Evolutionary conservation across 768 basidiomycete genomes (phyloP).

Genomic region (Suillus paluster): DNA sequence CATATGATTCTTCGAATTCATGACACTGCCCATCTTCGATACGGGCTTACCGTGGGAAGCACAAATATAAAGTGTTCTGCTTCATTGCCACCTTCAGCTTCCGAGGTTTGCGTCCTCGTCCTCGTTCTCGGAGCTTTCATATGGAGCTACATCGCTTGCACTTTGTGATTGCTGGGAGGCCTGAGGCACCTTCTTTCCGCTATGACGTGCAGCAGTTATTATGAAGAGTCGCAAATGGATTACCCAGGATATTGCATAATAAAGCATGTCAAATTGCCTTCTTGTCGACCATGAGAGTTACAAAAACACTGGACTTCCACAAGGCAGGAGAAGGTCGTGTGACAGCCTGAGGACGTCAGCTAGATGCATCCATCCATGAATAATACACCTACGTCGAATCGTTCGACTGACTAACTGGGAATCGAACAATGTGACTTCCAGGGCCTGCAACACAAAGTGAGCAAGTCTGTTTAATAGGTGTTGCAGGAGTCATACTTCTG

Average conservation of each 20-base stretch:
- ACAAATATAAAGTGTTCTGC: conserved; percentile 5
- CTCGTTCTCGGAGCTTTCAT: conserved; percentile 6
- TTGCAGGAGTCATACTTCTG: conserved; percentile 62
- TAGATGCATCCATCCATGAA: not conserved
- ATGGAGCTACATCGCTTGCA: not conserved
- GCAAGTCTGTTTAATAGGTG: conserved; percentile 12
- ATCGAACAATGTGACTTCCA: conserved; percentile 76
- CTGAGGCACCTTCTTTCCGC: conserved; percentile 29
- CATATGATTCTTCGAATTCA: too few relatives aligned
- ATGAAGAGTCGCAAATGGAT: conserved; percentile 71
- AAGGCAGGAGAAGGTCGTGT: conserved; percentile 87
- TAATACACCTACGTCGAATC: conserved; percentile 54
- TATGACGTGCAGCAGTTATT: conserved; percentile 52
- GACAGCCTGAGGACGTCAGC: conserved; percentile 50
- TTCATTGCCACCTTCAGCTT: conserved; percentile 9
- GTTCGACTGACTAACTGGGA: conserved; percentile 56
- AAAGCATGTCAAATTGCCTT: conserved; percentile 58
- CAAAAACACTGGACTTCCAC: conserved; percentile 90
- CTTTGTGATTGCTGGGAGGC: not conserved
- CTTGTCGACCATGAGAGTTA: conserved; percentile 95
- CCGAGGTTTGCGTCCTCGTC: conserved; percentile 10
- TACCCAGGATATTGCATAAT: conserved; percentile 2
- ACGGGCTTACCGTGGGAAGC: too few relatives aligned
- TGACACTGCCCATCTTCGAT: too few relatives aligned
- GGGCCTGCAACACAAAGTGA: conserved; percentile 42